These are phyloP conservation scores for Rutstroemia sp. DNA, from an alignment of 2,329 filamentous ascomycete genomes.

Conservation along the genomic window DNA sequence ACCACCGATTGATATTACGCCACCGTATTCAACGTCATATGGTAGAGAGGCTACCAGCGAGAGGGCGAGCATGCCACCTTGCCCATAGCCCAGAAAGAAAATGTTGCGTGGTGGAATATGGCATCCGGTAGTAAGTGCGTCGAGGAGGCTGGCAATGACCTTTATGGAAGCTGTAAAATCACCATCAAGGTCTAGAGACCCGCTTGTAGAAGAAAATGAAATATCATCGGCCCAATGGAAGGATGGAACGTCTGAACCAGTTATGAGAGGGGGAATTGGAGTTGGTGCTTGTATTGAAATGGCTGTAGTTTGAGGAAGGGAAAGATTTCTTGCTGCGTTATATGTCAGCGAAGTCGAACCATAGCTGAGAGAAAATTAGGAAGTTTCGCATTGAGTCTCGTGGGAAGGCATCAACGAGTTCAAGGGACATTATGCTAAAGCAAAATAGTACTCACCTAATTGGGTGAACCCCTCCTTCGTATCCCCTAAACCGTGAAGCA, in stretches of 20 bases:
- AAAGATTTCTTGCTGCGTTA: slow-evolving; percentile 38
- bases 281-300: slow-evolving; percentile 54
- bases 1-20: slow-evolving; percentile 57
- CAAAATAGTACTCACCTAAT: slow-evolving; percentile 34
- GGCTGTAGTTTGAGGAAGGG: slow-evolving; percentile 57
- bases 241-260: slow-evolving; percentile 21
- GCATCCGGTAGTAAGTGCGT: slow-evolving; percentile 40
- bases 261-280: slow-evolving; percentile 47
- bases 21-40: slow-evolving; percentile 39
- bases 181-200: slow-evolving; percentile 46
- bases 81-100: slow-evolving; percentile 47
- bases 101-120: slow-evolving; percentile 42
- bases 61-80: slow-evolving; percentile 49
- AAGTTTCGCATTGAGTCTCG: no score
- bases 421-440: neutral
- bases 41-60: slow-evolving; percentile 28
- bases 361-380: neutral
- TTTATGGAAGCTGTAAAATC: slow-evolving; percentile 39
- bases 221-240: slow-evolving; percentile 57
- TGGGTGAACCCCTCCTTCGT: slow-evolving; percentile 49
- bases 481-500: slow-evolving; percentile 64
- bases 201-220: slow-evolving; percentile 43
- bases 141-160: slow-evolving; percentile 38
- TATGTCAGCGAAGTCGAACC: neutral
- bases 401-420: no score